These are phyloP conservation scores for Teunomyces pallodes DNA, from an alignment of 805 yeast genomes.

Conservation along the genomic window DNA sequence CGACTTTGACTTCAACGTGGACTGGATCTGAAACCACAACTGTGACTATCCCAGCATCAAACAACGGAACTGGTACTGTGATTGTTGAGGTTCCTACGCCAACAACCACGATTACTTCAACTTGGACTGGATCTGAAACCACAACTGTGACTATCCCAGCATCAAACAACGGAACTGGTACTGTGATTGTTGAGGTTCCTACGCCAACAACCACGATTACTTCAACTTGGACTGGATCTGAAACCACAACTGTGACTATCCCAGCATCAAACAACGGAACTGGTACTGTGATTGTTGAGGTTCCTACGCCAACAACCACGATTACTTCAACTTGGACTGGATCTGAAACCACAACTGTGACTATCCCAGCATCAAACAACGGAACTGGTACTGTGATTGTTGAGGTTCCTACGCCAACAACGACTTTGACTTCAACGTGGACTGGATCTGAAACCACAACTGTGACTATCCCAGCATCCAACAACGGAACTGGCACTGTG, in stretches of 20 bases:
- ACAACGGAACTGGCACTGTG: too few species aligned
- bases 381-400: slow-evolving; percentile 10
- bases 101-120: background rate
- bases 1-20: slow-evolving; percentile 9
- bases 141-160: background rate
- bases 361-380: background rate
- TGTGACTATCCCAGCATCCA: too few species aligned
- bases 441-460: too few species aligned
- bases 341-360: slow-evolving; percentile 1
- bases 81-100: slow-evolving; percentile 8
- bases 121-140: slow-evolving; percentile 4
- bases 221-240: slow-evolving; percentile 9
- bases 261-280: slow-evolving; percentile 6
- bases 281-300: slow-evolving; percentile 9
- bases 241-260: slow-evolving; percentile 2
- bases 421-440: too few species aligned
- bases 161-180: background rate
- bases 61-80: slow-evolving; percentile 5
- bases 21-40: slow-evolving; percentile 3
- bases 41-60: slow-evolving; percentile 5
- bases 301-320: too few species aligned
- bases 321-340: slow-evolving; percentile 10
- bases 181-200: slow-evolving; percentile 6
- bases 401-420: background rate
- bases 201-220: slow-evolving; percentile 6